These are phyloP conservation scores for Crucihimalaya himalaica DNA, from an alignment of 345 rosid species.

Conservation along the genomic window DNA sequence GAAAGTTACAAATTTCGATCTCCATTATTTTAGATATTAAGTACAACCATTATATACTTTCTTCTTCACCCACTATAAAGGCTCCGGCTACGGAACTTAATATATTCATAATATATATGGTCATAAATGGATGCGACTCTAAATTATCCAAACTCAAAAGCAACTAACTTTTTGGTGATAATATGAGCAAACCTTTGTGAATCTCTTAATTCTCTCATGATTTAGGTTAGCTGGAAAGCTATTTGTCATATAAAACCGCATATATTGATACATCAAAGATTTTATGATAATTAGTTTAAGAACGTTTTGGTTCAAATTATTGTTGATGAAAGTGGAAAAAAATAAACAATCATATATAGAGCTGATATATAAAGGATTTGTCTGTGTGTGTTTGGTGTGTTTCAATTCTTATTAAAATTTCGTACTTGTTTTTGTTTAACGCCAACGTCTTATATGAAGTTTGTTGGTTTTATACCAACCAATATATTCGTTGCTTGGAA, in stretches of 20 bases:
- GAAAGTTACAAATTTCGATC: constrained; percentile 26
- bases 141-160: constrained; percentile 16
- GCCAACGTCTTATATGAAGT: constrained; percentile 1
- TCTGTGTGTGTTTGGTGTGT: not conserved
- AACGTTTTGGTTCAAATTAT: not conserved
- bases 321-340: not conserved
- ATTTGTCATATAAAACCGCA: constrained; percentile 22
- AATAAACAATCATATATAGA: not conserved
- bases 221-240: constrained; percentile 27
- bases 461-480: constrained; percentile 50
- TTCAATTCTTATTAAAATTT: not conserved
- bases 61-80: constrained; percentile 21
- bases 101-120: constrained; percentile 19
- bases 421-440: constrained; percentile 12
- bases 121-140: constrained; percentile 12
- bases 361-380: not conserved
- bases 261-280: not conserved
- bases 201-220: constrained; percentile 28
- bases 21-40: constrained; percentile 11
- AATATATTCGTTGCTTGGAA: constrained; percentile 29
- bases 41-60: constrained; percentile 23
- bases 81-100: not conserved
- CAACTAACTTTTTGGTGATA: constrained; percentile 26
- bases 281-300: not conserved
- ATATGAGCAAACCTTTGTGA: constrained; percentile 17